Percentiles rank a stretch among this genome's conserved stretches.
phyloP scores from a whole-genome alignment of 2,329 filamentous ascomycete species.

The Rosellinia necatrix region DNA sequence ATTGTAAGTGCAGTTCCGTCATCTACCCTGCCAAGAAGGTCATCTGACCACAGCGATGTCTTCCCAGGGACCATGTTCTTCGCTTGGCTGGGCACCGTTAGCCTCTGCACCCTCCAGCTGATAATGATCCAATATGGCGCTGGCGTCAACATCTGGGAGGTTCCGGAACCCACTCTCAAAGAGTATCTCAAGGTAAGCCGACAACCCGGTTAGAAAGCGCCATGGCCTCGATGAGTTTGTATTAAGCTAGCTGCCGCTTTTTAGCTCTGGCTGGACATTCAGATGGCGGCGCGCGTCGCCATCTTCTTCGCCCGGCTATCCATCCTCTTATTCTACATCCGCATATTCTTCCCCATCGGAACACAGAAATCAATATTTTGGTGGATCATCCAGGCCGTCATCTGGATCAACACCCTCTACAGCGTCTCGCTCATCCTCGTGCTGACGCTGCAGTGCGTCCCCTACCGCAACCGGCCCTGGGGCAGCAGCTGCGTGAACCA shows the following conservation, averaged over 20 bases:
- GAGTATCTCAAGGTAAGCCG: slow-evolving; percentile 18
- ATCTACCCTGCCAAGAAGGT: background rate
- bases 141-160: slow-evolving; percentile 31
- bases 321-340: slow-evolving; percentile 33
- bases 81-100: slow-evolving; percentile 30
- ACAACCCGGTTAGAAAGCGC: background rate
- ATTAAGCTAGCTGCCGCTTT: slow-evolving; percentile 1
- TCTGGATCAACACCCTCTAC: slow-evolving; percentile 35
- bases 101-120: slow-evolving; percentile 24
- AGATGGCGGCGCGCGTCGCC: slow-evolving; percentile 32
- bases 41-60: too few relatives aligned
- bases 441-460: slow-evolving; percentile 32
- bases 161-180: slow-evolving; percentile 22
- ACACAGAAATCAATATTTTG: slow-evolving; percentile 24
- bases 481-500: slow-evolving; percentile 34
- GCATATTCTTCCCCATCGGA: slow-evolving; percentile 32
- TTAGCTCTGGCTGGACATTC: slow-evolving; percentile 32
- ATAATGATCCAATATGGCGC: slow-evolving; percentile 29
- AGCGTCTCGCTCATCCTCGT: slow-evolving; percentile 33
- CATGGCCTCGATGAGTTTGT: background rate
- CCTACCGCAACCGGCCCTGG: slow-evolving; percentile 27
- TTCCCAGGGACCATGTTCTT: slow-evolving; percentile 30
- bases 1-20: slow-evolving; percentile 27
- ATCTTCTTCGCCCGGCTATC: slow-evolving; percentile 37
- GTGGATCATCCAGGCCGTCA: slow-evolving; percentile 34